Evolutionary conservation across 495 filamentous ascomycete genomes (phyloP), one percentile per base, ranked within the genome.

Genomic region (Echria macrotheca): DNA sequence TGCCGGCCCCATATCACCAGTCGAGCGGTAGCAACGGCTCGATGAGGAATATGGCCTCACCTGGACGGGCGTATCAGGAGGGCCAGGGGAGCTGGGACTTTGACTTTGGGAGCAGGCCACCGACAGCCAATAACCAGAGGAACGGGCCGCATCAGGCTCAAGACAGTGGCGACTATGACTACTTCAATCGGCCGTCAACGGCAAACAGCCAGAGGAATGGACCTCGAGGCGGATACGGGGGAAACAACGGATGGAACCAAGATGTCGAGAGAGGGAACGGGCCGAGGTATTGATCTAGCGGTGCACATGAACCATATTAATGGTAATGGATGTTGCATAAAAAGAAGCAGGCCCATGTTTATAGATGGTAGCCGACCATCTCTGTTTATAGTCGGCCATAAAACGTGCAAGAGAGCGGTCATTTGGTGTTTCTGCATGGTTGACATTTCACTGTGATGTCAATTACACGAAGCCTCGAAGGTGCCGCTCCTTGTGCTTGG

Each of bases 201-300:
- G 44, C 61, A 21, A 57, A 55, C 39, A 59, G 58, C 35, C 47
- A 55, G 26, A 44, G 60, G 14, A 42, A 23, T 17, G 23, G 48
- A 39, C 44, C 40, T 36, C 38, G 49, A 44, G 48, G 53, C 15
- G 50, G 57, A 4, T 61, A 63, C 38, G 61, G 38, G 8, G 44
- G 44, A 11, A 66, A 66, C 37, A 68, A 63, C 37, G 60, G 64
- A 23, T 71, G 64, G 51, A 62, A 60, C 28, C 46, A 55, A 33
- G 65, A 68, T 38, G 33, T 68, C 11, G 66, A 69, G 36, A 52
- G 60, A 50, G 65, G 56, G 24, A 50, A 42, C n/a, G 56, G 49
- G 24, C 43, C 52, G 21, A 21, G 57, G 42, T 56, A 60, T 19
- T 56, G 36, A 35, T 5, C 10, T 14, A 32, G 17, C 23, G 42